Conservation (phyloP, 805 yeast species). For the Candida pseudofarinosa region DNA sequence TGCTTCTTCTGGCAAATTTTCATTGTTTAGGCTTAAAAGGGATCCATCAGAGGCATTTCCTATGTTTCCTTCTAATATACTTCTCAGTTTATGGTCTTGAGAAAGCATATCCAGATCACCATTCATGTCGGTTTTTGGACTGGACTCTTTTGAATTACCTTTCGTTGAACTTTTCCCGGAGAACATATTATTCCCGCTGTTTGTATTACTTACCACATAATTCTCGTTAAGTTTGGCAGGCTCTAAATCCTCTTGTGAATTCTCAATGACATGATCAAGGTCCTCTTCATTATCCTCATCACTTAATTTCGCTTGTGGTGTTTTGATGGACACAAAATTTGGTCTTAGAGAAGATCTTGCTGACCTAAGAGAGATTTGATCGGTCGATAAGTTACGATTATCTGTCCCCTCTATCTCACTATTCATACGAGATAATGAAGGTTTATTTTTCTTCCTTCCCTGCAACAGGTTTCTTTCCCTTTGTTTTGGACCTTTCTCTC, state of each 20-base stretch:
- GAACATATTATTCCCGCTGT: slow-evolving; percentile 28
- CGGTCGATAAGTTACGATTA: slow-evolving; percentile 11
- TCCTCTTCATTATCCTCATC: slow-evolving; percentile 59
- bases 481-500: not conserved
- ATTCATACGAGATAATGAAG: not conserved
- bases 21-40: not conserved
- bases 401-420: not conserved
- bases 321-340: slow-evolving; percentile 64
- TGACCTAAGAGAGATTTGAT: slow-evolving; percentile 29
- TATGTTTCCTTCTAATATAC: not conserved
- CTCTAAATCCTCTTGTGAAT: not conserved
- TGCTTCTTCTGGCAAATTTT: not conserved
- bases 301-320: slow-evolving; percentile 63
- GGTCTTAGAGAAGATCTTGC: slow-evolving; percentile 46
- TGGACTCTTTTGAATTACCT: not conserved
- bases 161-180: not conserved
- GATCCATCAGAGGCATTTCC: not conserved
- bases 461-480: not conserved
- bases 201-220: slow-evolving; percentile 5
- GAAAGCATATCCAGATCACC: slow-evolving; percentile 10
- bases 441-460: not conserved
- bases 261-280: slow-evolving; percentile 45
- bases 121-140: slow-evolving; percentile 21
- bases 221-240: not conserved
- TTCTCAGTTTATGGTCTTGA: slow-evolving; percentile 1